Evolutionary conservation across 2,329 filamentous ascomycete species (phyloP).

Genomic region (Ophiostoma sp.): DNA sequence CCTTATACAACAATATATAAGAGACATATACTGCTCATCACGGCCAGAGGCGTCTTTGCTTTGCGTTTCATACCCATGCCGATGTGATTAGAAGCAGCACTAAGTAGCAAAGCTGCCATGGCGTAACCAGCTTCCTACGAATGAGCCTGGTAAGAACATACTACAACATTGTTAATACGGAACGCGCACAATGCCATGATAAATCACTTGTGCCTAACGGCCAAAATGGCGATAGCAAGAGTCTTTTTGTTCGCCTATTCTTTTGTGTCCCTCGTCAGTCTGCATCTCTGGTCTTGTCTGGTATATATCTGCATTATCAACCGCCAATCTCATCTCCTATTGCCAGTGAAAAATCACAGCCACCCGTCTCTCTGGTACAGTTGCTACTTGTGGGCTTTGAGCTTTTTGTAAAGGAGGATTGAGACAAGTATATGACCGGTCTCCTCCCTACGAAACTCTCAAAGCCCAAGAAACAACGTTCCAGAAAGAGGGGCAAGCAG

Average conservation of each 20-base stretch:
- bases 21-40: too few species aligned
- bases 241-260: neutral
- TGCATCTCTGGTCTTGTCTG: neutral
- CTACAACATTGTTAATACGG: constrained; percentile 37
- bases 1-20: too few species aligned
- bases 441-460: constrained; percentile 25
- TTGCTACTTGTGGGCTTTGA: constrained; percentile 26
- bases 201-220: constrained; percentile 31
- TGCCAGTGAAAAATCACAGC: neutral
- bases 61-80: too few species aligned
- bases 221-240: constrained; percentile 49
- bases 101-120: too few species aligned
- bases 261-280: neutral
- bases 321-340: neutral
- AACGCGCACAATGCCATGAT: too few species aligned
- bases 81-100: too few species aligned
- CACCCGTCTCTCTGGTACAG: neutral
- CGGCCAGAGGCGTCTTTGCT: too few species aligned
- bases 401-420: constrained; percentile 22
- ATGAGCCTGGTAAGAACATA: neutral
- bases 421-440: neutral
- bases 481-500: neutral
- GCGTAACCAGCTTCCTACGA: too few species aligned
- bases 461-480: constrained; percentile 23
- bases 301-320: neutral